Percentiles rank a stretch among this genome's conserved stretches.
phyloP scores from a whole-genome alignment of 768 basidiomycete species.

The Collybiopsis confluens region DNA sequence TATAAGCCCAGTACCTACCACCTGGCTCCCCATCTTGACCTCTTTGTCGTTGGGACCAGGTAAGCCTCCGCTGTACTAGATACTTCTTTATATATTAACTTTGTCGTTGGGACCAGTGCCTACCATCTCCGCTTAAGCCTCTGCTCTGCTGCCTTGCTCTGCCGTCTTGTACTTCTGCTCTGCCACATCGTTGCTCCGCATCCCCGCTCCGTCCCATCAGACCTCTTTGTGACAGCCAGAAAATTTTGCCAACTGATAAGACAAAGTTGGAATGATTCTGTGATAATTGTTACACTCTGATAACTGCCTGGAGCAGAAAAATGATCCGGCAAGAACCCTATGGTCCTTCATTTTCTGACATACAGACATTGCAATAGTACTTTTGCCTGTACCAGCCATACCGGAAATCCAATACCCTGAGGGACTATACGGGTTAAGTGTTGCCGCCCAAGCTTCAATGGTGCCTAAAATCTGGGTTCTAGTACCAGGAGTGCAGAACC shows the following conservation, averaged over 20 bases:
- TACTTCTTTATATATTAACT: too few relatives aligned
- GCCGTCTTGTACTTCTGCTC: too few relatives aligned
- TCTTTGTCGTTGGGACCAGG: too few relatives aligned
- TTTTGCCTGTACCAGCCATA: background rate
- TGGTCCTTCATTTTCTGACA: background rate
- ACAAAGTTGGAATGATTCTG: constrained; percentile 5
- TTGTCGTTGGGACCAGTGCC: too few relatives aligned
- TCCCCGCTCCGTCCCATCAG: too few relatives aligned
- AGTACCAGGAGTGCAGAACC: background rate
- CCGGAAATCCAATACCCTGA: background rate
- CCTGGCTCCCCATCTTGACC: too few relatives aligned
- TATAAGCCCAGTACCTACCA: too few relatives aligned
- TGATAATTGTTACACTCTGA: background rate
- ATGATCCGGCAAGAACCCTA: background rate
- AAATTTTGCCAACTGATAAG: constrained; percentile 1
- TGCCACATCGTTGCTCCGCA: too few relatives aligned
- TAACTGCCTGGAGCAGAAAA: constrained; percentile 8
- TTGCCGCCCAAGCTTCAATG: background rate
- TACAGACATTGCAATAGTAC: background rate
- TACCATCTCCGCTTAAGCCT: too few relatives aligned
- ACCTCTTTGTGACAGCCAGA: too few relatives aligned
- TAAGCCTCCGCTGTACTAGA: too few relatives aligned
- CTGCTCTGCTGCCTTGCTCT: too few relatives aligned
- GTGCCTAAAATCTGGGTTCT: background rate
- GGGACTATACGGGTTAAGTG: background rate